phyloP scores from a whole-genome alignment of 179 eudicot species.

The Monotropa hypopitys region DNA sequence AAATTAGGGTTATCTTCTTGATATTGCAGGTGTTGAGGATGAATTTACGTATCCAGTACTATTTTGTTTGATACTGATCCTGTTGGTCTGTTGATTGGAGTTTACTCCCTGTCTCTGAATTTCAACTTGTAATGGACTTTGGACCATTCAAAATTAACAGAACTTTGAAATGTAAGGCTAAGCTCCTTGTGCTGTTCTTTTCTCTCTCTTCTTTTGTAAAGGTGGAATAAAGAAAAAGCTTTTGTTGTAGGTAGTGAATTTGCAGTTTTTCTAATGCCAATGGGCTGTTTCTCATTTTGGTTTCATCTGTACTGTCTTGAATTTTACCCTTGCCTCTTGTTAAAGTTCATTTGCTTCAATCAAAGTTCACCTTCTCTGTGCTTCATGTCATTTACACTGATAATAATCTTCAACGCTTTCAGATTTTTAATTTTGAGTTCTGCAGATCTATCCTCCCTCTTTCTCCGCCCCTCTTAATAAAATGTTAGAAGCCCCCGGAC shows the following conservation, averaged over 20 bases:
- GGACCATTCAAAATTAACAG: not conserved
- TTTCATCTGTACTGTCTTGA: not conserved
- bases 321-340: not conserved
- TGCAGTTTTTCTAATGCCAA: not conserved
- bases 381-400: not conserved
- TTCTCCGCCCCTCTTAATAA: not conserved
- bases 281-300: not conserved
- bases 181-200: not conserved
- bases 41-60: too few species aligned
- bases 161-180: not conserved
- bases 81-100: not conserved
- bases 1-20: too few species aligned
- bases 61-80: too few species aligned
- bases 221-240: too few species aligned
- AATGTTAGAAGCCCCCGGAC: not conserved
- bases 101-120: not conserved
- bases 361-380: not conserved
- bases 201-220: too few species aligned
- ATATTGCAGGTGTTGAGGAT: not conserved
- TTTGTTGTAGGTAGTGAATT: too few species aligned
- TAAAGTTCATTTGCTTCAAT: not conserved
- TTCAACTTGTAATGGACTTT: not conserved
- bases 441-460: not conserved
- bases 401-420: not conserved
- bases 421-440: not conserved